Evolutionary conservation across 768 basidiomycete genomes (phyloP).

Genomic region (Pisolithus sp.): DNA sequence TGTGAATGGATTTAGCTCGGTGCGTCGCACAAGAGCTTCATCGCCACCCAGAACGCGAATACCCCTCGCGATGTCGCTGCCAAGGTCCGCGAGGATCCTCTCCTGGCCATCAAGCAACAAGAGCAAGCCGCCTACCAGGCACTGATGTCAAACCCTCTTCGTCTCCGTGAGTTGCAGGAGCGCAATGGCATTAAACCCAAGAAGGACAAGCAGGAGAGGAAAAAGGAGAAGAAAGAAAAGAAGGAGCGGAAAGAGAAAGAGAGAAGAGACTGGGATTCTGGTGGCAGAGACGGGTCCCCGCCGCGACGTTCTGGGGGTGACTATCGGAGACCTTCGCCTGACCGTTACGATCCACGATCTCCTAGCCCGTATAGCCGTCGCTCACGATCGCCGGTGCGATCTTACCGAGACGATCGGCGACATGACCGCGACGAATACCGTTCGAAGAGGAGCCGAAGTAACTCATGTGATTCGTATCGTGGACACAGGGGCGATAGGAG

Average conservation of each 20-base stretch:
- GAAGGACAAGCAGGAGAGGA: slow-evolving; percentile 64
- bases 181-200: slow-evolving; percentile 76
- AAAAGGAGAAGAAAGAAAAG: slow-evolving; percentile 48
- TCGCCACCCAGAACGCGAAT: slow-evolving; percentile 94
- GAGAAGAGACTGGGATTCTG: slow-evolving; percentile 23
- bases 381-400: slow-evolving; percentile 41
- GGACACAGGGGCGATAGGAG: slow-evolving; percentile 9
- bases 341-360: slow-evolving; percentile 30
- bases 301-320: slow-evolving; percentile 24
- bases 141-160: slow-evolving; percentile 79
- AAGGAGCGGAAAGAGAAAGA: slow-evolving; percentile 29
- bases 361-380: slow-evolving; percentile 41
- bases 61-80: slow-evolving; percentile 78
- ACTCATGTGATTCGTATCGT: slow-evolving; percentile 22
- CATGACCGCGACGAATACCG: slow-evolving; percentile 10
- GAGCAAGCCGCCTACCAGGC: slow-evolving; percentile 91
- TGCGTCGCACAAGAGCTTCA: slow-evolving; percentile 86
- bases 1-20: slow-evolving; percentile 47
- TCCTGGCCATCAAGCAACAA: slow-evolving; percentile 97
- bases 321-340: slow-evolving; percentile 24
- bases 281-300: slow-evolving; percentile 21
- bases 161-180: slow-evolving; percentile 74
- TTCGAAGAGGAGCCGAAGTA: slow-evolving; percentile 23
- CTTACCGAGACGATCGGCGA: slow-evolving; percentile 15
- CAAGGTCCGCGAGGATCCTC: slow-evolving; percentile 94